Evolutionary conservation across 306 rosid species (phyloP), one percentile per base, ranked within the genome.

Genomic region (Pterocarpus santalinus): DNA sequence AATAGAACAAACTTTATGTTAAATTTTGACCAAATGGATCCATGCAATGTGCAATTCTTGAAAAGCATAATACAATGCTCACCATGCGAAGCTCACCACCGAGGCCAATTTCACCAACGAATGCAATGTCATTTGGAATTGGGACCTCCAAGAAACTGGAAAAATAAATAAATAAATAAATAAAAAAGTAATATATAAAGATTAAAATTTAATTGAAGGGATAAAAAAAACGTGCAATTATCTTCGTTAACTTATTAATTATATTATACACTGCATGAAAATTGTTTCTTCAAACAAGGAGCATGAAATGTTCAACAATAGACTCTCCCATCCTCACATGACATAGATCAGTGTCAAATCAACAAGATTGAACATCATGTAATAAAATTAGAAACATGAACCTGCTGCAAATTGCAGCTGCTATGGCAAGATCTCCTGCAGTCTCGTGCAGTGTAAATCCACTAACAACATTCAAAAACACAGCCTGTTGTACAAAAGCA

Each of bases 341-440:
- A 33, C 28, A 47, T 65, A 28, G 9, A 66, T 13, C 64, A 39
- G 47, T 34, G n/a, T 68, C 63, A 63, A 11, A 15, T 84, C 9
- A 64, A 47, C 35, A 70, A 75, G 30, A 38, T 33, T 53, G 30
- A 75, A 61, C 33, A 51, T 32, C 35, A 76, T 60, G 28, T 74
- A 2, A 57, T 22, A 60, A 49, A 2, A 28, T 64, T 52, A 52
- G 74, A 68, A 76, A 58, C 38, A 58, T 76, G 46, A 82, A 86
- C 99, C 99, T 95, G 98, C 99, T 95, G 88, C 99, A 93, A 80
- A 95, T 95, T 63, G 99, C 97, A 71, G 89, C 94, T 5, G 99
- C 99, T 78, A 95, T 70, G 30, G 99, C 98, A 77, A 95, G 95
- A 90, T 95, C 99, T 79, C 99, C 97, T 5, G 97, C 97, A 28